Base-by-base conservation (phyloP, 2,329 filamentous ascomycete genomes). In the Sclerotinia minor region DNA sequence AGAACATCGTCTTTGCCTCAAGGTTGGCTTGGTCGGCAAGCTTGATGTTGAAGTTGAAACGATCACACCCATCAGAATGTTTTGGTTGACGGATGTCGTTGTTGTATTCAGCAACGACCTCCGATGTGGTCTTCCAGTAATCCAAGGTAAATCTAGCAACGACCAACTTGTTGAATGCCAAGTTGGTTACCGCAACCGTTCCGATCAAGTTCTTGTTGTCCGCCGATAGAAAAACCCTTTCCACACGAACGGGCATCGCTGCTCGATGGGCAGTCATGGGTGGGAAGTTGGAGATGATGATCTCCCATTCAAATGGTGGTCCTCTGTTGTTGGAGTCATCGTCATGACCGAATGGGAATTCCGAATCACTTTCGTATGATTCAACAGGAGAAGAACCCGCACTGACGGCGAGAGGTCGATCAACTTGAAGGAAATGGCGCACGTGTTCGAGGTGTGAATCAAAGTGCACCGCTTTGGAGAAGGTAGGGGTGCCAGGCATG, bases 111-210 rank as follows among this genome's bases (percentile, higher is more conserved):
- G 92, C 94, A 49, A 85, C 84, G 1, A 98, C 91, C 77, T 99
- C 95, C 0, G 95, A 99, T 0, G 94, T 96, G 0, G 95, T 99
- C 84, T 96, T 97, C 95, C 95, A 99, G 80, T 96, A 95, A 79
- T 99, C 95, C 58, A 97, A 85, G 0, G 95, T 99, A 79, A 99
- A 99, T 63, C 95, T 88, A 78, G 92, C 94, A n/a, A 90, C 88
- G 65, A 99, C 92, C 7, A 84, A 79, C 80, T 99, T 99, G 65
- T 94, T 86, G 80, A 96, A 99, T 0, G 93, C 87, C 54, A 98
- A 80, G 79, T 99, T 99, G 77, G 90, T 88, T 29, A 96, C 94
- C 9, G 88, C 91, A 64, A 97, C 85, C 24, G 88, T 91, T 17
- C 95, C 95, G 63, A 97, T 84, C 72, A 99, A 81, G 1, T 85